Base-by-base conservation (phyloP, 108 stramenopile species). In the Cyclotella baltica region DNA sequence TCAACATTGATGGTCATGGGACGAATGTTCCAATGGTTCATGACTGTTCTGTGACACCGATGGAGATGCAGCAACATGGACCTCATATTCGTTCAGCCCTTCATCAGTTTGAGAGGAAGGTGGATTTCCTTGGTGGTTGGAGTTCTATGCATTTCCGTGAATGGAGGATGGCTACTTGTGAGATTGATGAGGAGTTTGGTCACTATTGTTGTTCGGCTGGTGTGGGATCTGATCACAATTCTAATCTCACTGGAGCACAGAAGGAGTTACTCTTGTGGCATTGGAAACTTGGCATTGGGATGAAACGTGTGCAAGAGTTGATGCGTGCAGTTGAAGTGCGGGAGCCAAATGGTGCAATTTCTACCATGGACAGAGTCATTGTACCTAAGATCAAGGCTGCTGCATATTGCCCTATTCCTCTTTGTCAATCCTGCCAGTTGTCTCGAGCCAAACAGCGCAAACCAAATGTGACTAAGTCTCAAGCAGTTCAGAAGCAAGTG, bases 201-300 rank as follows among this genome's bases (percentile, higher is more conserved):
- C 4, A 58, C 6, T 28, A 30, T 58, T 28, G 13, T 28, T 30
- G 28, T 31, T 4, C 28, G 2, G 5, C 4, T 58, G 57, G 57
- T 10, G 43, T 70, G 13, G 52, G 27, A 50, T 20, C 2, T 1
- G 75, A 77, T 40, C 3, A 2, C 0, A 84, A 84, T 65, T 25
- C 47, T 0, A 84, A 80, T 43, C 50, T 84, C 23, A 56, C 78
- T 19, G n/a, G 27, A 0, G 67, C 73, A 48, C 73, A 80, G 27
- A 84, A 80, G 68, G 78, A 75, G 34, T 33, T 79, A 0, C 23
- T 77, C 0, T 20, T 51, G 16, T 83, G 76, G 76, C 82, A 82
- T 37, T 65, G 58, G 20, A 48, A 53, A 4, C 30, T 82, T 4
- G 51, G 80, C 3, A 71, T 72, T 50, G n/a, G n/a, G n/a, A n/a